Evolutionary conservation across 2,329 filamentous ascomycete genomes (phyloP).

Genomic region (Fusarium proliferatum): DNA sequence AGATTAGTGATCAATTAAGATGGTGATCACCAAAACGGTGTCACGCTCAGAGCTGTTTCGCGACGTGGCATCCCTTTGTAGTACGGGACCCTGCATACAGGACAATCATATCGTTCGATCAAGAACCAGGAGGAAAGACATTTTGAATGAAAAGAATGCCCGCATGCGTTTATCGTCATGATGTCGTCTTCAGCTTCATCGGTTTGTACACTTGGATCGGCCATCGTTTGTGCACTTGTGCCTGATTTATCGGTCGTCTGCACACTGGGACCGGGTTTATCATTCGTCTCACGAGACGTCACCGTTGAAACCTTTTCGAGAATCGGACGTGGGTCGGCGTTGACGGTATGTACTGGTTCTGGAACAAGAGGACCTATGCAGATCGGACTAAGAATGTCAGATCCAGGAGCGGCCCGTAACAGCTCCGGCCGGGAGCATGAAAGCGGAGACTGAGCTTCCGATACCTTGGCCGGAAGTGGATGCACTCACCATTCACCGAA

Average conservation of each 20-base stretch:
- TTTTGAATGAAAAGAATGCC: constrained; percentile 53
- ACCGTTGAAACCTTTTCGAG: constrained; percentile 32
- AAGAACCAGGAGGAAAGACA: constrained; percentile 56
- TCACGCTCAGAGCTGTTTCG: constrained; percentile 27
- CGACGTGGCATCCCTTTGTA: constrained; percentile 36
- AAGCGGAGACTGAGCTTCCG: constrained; percentile 13
- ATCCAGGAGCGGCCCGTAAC: not conserved
- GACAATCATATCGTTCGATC: constrained; percentile 51
- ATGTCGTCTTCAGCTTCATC: constrained; percentile 43
- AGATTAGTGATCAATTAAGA: constrained; percentile 16
- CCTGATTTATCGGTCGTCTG: not conserved
- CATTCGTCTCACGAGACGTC: constrained; percentile 5
- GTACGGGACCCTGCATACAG: constrained; percentile 53
- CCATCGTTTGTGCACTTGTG: not conserved
- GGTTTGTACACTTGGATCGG: too few relatives aligned
- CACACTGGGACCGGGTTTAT: not conserved
- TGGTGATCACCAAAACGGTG: constrained; percentile 36
- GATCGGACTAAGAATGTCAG: constrained; percentile 44
- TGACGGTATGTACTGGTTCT: constrained; percentile 37
- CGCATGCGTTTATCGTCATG: constrained; percentile 51
- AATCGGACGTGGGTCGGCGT: constrained; percentile 18
- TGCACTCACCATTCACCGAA: constrained; percentile 44
- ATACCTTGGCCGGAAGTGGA: not conserved
- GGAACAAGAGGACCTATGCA: constrained; percentile 49
- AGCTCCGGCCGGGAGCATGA: constrained; percentile 9